Conservation (phyloP, 1,284 basidiomycete genomes). For the Cystobasidium slooffiae region DNA sequence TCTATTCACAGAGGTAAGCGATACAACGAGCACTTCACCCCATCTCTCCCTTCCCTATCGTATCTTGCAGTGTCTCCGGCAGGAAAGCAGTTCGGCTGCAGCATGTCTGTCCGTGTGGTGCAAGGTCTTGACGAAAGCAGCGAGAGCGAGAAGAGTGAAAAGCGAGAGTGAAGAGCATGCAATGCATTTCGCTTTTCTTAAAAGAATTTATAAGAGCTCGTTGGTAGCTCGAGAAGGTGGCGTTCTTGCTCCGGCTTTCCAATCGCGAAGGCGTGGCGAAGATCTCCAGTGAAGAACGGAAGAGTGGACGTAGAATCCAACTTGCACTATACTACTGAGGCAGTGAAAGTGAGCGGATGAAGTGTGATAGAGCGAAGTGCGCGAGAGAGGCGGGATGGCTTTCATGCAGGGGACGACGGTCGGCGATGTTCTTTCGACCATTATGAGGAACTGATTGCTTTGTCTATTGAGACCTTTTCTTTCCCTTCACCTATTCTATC, state of each 20-base stretch:
- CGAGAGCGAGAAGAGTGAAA: neutral
- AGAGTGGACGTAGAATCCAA: neutral
- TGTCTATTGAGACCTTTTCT: neutral
- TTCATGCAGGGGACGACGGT: neutral
- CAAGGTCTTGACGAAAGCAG: conserved; percentile 6
- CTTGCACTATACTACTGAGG: neutral
- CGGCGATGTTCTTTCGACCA: conserved; percentile 9
- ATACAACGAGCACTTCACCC: neutral
- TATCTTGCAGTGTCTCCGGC: conserved; percentile 2
- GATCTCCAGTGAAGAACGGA: neutral
- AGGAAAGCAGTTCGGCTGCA: neutral
- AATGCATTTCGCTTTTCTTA: conserved; percentile 2
- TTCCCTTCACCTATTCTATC: neutral
- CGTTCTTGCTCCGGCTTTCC: neutral
- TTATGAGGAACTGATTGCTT: conserved; percentile 11
- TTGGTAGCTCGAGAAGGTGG: neutral
- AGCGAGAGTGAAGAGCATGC: conserved; percentile 8
- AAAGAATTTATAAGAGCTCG: neutral
- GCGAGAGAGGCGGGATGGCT: conserved; percentile 15
- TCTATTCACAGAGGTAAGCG: conserved; percentile 25
- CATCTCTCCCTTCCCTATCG: neutral
- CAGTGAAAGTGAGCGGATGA: neutral
- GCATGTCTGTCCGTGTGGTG: conserved; percentile 12
- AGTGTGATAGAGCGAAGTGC: conserved; percentile 16
- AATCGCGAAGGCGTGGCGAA: neutral